Evolutionary conservation across 805 yeast genomes (phyloP), one percentile per base, ranked within the genome.

Genomic region (Lipomyces yamadae): DNA sequence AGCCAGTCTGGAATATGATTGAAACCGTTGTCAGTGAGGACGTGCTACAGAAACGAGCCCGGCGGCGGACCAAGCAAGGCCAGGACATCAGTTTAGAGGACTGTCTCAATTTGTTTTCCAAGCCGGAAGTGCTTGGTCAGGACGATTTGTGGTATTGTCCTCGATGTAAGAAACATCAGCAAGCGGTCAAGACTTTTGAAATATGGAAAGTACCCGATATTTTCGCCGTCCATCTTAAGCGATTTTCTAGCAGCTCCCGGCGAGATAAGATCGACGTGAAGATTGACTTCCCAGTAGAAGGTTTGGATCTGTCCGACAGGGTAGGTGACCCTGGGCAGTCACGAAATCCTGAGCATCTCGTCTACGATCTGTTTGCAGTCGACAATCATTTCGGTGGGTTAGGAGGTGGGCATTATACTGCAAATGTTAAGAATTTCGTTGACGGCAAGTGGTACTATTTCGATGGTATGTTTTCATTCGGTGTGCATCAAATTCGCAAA

Each of bases 341-440:
- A 7, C 52, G 54, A 34, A 52, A 52, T 24, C 60, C 66, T 3
- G 55, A 78, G 77, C 57, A 74, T 73, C 2, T 72, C n/a, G 75
- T 90, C 0, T 94, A 94, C 77, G 98, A 95, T 75, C 80, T 95
- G 69, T 83, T 91, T 73, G 98, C 95, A 0, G 97, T 95, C 30
- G 98, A 93, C 76, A 95, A 94, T 76, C 99, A 95, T 75, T 92
- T 83, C 76, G 99, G 98, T 60, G 97, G 98, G 0, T 81, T 94
- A 24, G 98, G 98, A 0, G 98, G 98, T 3, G 98, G 99, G 1
- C 98, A 95, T 80, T 94, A 95, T 77, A 95, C 99, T 0, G 90
- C 98, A 0, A 89, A 87, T 74, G 97, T 85, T 0, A 89, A 88
- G 76, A 93, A 93, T 74, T 88, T 86, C 76, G 81, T 86, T 55